Percentiles rank a stretch among this genome's conserved stretches.
These are phyloP conservation scores for Lophiotrema nucula DNA, from an alignment of 495 filamentous ascomycete species.

Conservation along the genomic window DNA sequence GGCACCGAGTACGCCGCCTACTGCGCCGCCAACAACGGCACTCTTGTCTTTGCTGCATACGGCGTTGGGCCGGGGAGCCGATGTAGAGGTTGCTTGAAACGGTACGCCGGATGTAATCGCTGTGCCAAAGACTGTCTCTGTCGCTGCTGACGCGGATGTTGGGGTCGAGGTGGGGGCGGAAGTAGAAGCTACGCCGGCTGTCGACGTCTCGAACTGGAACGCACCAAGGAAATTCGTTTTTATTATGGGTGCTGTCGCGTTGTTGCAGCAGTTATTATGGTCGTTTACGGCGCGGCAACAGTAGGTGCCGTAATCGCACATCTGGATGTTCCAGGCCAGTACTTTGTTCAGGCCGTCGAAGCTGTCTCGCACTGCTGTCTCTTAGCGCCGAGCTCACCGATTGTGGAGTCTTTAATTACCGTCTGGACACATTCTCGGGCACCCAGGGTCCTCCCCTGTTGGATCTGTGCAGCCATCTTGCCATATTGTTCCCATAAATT, in stretches of 20 bases:
- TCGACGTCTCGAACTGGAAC: constrained; percentile 15
- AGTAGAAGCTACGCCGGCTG: not conserved
- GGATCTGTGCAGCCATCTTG: constrained; percentile 28
- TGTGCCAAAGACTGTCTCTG: not conserved
- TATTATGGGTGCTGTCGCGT: constrained; percentile 13
- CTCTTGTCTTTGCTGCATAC: constrained; percentile 9
- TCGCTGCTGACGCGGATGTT: not conserved
- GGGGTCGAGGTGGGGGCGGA: not conserved
- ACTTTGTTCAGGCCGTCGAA: constrained; percentile 11
- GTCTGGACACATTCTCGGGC: constrained; percentile 26
- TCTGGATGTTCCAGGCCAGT: constrained; percentile 19
- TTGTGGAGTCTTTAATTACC: too few relatives aligned
- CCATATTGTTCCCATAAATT: constrained; percentile 25
- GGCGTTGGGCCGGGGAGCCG: not conserved
- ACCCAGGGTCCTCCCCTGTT: constrained; percentile 8
- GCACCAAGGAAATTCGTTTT: constrained; percentile 11
- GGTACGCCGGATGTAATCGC: constrained; percentile 3
- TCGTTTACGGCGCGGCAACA: constrained; percentile 23
- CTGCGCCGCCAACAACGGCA: constrained; percentile 8
- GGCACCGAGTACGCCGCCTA: constrained; percentile 16
- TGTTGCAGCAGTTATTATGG: constrained; percentile 19
- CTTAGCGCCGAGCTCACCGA: constrained; percentile 2
- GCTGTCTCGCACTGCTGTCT: not conserved
- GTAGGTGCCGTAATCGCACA: constrained; percentile 24
- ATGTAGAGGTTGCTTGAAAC: not conserved